Evolutionary conservation across 2,329 filamentous ascomycete genomes (phyloP), one percentile per base, ranked within the genome.

Genomic region (Neopestalotiopsis sp.): DNA sequence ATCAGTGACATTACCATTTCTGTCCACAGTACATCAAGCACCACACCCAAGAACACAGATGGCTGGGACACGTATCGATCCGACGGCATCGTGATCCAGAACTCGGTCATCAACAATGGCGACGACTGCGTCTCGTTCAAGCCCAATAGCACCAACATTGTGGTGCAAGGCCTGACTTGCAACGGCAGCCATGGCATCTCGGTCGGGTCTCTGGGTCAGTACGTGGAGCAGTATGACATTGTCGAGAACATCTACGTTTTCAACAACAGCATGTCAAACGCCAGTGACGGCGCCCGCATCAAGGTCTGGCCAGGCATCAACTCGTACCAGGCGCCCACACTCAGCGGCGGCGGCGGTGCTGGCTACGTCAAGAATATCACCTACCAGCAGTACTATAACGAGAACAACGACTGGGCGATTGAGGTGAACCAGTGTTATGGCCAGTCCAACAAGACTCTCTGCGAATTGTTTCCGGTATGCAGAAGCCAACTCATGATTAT

Each of bases 121-220:
- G 90, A 92, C 75, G 87, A 94, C 76, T 93, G 91, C 70, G 89
- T 93, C 13, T 90, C 90, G 0, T 93, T 93, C 84, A 93, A 93
- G 79, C 91, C 91, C 20, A 93, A 93, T 77, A 90, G 86, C 73
- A 92, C 90, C 58, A 86, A 92, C 71, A 87, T 93, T 7, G 78
- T 93, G 4, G 86, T 93, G 4, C 90, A 93, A 76, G 89, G 90
- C 70, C 80, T 93, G 4, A 80, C 83, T 69, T 93, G 91, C 79
- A 91, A 90, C 74, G 90, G 90, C 42, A 92, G 89, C 3, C 91
- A 93, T 74, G 91, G 91, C 52, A 92, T 93, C 72, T 90, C 87
- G 10, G 90, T 93, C n/a, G 91, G 91, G 7, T 92, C 89, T 0
- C 81, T 93, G 0, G 91, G 91, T 28, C 91, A 93, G 78, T 93